Evolutionary conservation across 805 yeast species (phyloP).

Genomic region (Pichia exigua): DNA sequence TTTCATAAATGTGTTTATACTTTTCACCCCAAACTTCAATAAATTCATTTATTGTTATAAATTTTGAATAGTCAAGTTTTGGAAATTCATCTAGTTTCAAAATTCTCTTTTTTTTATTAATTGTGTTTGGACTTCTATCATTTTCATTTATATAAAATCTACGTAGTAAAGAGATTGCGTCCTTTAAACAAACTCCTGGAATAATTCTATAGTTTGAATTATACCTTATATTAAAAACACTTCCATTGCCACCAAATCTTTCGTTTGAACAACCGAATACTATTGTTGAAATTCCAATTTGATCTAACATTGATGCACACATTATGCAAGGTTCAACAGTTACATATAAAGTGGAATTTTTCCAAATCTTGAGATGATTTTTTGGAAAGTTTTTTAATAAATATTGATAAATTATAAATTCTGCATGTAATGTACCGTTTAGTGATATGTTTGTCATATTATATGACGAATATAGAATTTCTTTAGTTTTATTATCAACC

Average conservation of each 20-base stretch:
- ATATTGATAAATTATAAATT: conserved; percentile 67
- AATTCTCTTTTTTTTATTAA: conserved; percentile 60
- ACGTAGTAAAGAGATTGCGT: conserved; percentile 75
- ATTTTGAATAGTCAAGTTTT: conserved; percentile 44
- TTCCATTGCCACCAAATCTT: conserved; percentile 94
- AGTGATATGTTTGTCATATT: conserved; percentile 80
- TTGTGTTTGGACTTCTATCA: conserved; percentile 75
- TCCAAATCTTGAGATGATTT: conserved; percentile 31
- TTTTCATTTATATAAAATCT: conserved; percentile 83
- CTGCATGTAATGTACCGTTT: conserved; percentile 91
- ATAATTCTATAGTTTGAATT: conserved; percentile 29
- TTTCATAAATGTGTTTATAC: conserved; percentile 19
- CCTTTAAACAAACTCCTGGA: conserved; percentile 76
- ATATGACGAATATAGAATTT: conserved; percentile 66
- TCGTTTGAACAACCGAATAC: conserved; percentile 93
- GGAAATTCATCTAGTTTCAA: conserved; percentile 55
- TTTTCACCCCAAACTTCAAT: conserved; percentile 40
- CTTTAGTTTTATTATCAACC: conserved; percentile 32
- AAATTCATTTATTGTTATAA: conserved; percentile 46
- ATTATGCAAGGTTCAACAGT: conserved; percentile 97
- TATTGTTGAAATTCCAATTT: conserved; percentile 63
- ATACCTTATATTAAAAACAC: conserved; percentile 49
- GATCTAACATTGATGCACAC: conserved; percentile 92
- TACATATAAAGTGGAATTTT: conserved; percentile 67
- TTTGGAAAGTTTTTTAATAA: conserved; percentile 32